Base-by-base conservation (phyloP, 306 rosid genomes). In the Vicia faba region DNA sequence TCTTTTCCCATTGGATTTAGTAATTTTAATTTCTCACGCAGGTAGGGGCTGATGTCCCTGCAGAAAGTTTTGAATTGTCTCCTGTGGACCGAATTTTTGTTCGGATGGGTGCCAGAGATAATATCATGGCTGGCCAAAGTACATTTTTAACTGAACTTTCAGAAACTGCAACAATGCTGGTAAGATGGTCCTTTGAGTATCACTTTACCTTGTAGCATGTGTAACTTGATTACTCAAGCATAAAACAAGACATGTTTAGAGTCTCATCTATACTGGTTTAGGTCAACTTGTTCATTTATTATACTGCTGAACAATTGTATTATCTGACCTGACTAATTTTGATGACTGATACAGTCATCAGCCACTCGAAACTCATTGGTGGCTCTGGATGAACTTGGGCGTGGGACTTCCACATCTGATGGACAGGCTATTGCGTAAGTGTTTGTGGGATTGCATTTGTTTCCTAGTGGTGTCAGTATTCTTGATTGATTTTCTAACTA, bases 401-500 rank as follows among this genome's bases (percentile, higher is more conserved):
- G 99, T 49, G 99, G 99, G 63, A 93, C 99, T 28, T 86, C 97
- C 71, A 93, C 99, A 75, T 88, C 99, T 35, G 99, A 93, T 78
- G 99, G 97, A 59, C 97, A 93, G 78, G 99, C 99, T 79, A 90
- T 93, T 83, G 99, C 97, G 97, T 86, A 75, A 69, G 97, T 73
- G 56, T 73, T 49, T 57, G 16, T 71, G 54, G 23, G 4, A 62
- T 40, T 82, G 11, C 33, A 33, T 23, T 75, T 71, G 28, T 61
- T 61, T 72, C 59, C 35, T 6, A 19, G 10, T 58, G 69, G 28
- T 23, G 59, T 74, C 69, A 15, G 2, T 50, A 3, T 53, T 64
- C 59, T 44, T 62, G 25, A 46, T 15, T 44, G 55, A 41, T 28
- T 76, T 69, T 65, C 62, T 16, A 19, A 26, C 28, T 63, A 64